Evolutionary conservation across 1,284 basidiomycete species (phyloP).

Genomic region (Ganoderma meredithae): DNA sequence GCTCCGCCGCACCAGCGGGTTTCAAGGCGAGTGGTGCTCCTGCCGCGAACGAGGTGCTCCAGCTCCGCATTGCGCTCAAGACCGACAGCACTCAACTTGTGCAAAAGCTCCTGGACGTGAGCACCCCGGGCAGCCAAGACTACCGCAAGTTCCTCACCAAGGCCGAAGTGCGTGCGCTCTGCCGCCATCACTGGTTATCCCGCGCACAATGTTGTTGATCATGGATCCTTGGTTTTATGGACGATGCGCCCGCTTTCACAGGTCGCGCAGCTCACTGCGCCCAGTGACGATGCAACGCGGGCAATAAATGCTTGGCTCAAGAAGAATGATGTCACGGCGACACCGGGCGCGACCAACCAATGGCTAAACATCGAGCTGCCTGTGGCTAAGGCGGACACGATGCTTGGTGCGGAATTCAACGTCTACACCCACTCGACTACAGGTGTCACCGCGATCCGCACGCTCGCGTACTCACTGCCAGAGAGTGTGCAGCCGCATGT

Average conservation of each 20-base stretch:
- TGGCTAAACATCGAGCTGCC: slow-evolving; percentile 35
- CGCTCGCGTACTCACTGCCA: slow-evolving; percentile 51
- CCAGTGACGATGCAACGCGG: slow-evolving; percentile 41
- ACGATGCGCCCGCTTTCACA: slow-evolving; percentile 38
- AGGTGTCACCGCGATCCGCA: slow-evolving; percentile 43
- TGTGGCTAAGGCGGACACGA: slow-evolving; percentile 45
- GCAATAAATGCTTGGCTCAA: slow-evolving; percentile 49
- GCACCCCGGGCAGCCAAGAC: slow-evolving; percentile 31
- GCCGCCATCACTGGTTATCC: slow-evolving; percentile 17
- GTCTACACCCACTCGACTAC: slow-evolving; percentile 45
- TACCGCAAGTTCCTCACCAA: slow-evolving; percentile 35
- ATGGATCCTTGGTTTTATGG: not conserved
- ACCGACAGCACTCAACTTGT: slow-evolving; percentile 32
- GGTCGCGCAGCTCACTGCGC: slow-evolving; percentile 46
- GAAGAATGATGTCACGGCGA: slow-evolving; percentile 43
- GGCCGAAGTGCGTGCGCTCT: slow-evolving; percentile 22
- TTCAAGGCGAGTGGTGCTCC: slow-evolving; percentile 32
- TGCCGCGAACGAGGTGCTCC: slow-evolving; percentile 29
- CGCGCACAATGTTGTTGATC: slow-evolving; percentile 31
- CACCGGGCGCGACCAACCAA: slow-evolving; percentile 40
- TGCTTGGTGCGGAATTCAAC: slow-evolving; percentile 48
- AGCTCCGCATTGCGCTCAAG: slow-evolving; percentile 38
- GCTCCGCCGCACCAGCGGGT: slow-evolving; percentile 30
- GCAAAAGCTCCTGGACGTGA: slow-evolving; percentile 33
- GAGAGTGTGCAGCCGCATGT: slow-evolving; percentile 44